Evolutionary conservation across 2,329 filamentous ascomycete genomes (phyloP).

Genomic region (Ophiocordyceps camponoti-saundersi): DNA sequence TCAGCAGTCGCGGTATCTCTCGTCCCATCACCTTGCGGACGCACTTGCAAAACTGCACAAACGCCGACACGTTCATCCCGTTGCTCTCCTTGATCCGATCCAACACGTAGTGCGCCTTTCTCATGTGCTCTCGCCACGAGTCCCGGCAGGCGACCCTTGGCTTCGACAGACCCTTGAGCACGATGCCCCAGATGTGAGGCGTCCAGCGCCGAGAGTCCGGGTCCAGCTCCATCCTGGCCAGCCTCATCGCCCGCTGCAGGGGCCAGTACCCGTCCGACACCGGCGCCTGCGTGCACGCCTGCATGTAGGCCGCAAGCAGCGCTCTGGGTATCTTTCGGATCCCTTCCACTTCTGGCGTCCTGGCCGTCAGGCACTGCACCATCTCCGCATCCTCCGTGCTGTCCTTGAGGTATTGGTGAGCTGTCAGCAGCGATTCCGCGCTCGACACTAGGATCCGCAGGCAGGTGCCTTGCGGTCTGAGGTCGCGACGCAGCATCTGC

Average conservation of each 20-base stretch:
- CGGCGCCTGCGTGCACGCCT: constrained; percentile 9
- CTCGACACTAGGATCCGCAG: constrained; percentile 38
- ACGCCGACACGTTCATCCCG: constrained; percentile 6
- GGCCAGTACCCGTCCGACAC: constrained; percentile 7
- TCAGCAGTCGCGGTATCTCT: constrained; percentile 8
- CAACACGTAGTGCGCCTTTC: constrained; percentile 10
- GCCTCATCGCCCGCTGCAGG: constrained; percentile 13
- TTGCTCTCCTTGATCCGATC: constrained; percentile 11
- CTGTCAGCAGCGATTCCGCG: constrained; percentile 28
- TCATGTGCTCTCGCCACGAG: constrained; percentile 12
- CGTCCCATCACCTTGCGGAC: constrained; percentile 7
- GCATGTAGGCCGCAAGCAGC: constrained; percentile 33
- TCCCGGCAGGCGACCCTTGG: constrained; percentile 11
- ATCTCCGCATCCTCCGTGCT: constrained; percentile 10
- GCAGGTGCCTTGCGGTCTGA: constrained; percentile 30
- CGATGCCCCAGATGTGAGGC: constrained; percentile 14
- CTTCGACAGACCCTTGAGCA: constrained; percentile 16
- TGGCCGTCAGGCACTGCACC: constrained; percentile 6
- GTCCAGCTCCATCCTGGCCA: constrained; percentile 11
- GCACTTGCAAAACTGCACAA: constrained; percentile 8
- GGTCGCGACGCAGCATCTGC: constrained; percentile 32
- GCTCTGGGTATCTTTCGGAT: constrained; percentile 11
- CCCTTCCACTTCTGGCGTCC: constrained; percentile 7
- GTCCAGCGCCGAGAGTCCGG: constrained; percentile 10
- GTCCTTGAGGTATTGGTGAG: constrained; percentile 31